Base-by-base conservation (phyloP, 495 filamentous ascomycete genomes). In the Parathielavia hyrcaniae region DNA sequence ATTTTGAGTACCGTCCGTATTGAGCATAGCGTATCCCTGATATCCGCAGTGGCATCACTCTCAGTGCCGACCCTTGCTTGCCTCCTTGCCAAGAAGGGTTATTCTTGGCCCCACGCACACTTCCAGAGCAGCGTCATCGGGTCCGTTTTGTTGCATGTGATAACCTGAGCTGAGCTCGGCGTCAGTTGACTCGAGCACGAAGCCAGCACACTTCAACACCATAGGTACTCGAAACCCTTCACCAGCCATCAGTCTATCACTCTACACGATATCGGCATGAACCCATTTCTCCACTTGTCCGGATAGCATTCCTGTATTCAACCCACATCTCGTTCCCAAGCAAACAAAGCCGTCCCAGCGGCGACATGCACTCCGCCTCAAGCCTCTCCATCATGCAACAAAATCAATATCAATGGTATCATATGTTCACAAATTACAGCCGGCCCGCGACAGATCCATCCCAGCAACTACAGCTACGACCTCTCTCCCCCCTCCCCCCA, bases 141-240 rank as follows among this genome's bases (percentile, higher is more conserved):
- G 55, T 14, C 58, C 65, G 65, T 65, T 63, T 67, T 62, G 65
- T 65, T 39, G 46, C 14, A 23, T 59, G 59, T 62, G 62, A 67
- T 13, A n/a, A n/a, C n/a, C n/a, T n/a, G n/a, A n/a, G n/a, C 6
- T 19, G 12, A 17, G 4, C 10, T 36, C 34, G 55, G 16, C 56
- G 35, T 32, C 35, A 45, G 30, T 23, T n/a, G n/a, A n/a, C n/a
- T n/a, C 7, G 10, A 38, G 9, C 13, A 11, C 0, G 22, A n/a
- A 9, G 13, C 45, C 47, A 50, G 17, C n/a, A 35, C 26, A 30
- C 26, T 30, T 30, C 3, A 30, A 30, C 6, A 30, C 6, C 6
- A 30, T 6, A 30, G 26, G 26, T 6, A 30, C 3, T 38, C 35
- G 10, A 38, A 2, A 38, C 35, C 35, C 34, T 38, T 2, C 9